phyloP scores from a whole-genome alignment of 83 land plant species.

The Diphasiastrum complanatum region DNA sequence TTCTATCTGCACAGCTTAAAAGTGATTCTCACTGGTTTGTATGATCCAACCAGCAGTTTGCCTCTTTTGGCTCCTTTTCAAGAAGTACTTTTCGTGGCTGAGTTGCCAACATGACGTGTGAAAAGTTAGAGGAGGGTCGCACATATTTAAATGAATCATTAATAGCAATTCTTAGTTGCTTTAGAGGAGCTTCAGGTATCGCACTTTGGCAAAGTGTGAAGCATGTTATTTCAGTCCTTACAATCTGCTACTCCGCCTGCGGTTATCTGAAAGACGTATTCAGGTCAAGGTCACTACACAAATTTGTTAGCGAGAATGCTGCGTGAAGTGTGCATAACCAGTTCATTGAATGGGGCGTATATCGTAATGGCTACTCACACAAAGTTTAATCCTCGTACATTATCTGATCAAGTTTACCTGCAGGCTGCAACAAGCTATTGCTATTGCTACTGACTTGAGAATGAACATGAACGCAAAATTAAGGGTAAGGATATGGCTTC shows the following conservation, averaged over 20 bases:
- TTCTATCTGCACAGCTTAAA: no score
- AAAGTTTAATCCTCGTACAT: neutral
- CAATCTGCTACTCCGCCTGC: conserved; percentile 79
- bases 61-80: no score
- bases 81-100: no score
- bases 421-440: neutral
- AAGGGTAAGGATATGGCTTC: conserved; percentile 84
- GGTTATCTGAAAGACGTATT: conserved; percentile 74
- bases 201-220: no score
- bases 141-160: no score
- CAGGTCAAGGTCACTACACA: neutral
- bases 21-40: no score
- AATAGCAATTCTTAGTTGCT: no score
- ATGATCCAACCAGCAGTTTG: no score
- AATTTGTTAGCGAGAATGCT: conserved; percentile 1
- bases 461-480: neutral
- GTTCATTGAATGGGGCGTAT: neutral
- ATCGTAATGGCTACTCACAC: neutral
- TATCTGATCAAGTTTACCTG: neutral
- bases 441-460: neutral
- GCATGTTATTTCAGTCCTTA: conserved; percentile 65
- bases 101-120: no score
- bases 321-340: no score
- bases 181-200: no score
- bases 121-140: no score